Evolutionary conservation across 768 basidiomycete genomes (phyloP).

Genomic region (Rhizopogon rudus): DNA sequence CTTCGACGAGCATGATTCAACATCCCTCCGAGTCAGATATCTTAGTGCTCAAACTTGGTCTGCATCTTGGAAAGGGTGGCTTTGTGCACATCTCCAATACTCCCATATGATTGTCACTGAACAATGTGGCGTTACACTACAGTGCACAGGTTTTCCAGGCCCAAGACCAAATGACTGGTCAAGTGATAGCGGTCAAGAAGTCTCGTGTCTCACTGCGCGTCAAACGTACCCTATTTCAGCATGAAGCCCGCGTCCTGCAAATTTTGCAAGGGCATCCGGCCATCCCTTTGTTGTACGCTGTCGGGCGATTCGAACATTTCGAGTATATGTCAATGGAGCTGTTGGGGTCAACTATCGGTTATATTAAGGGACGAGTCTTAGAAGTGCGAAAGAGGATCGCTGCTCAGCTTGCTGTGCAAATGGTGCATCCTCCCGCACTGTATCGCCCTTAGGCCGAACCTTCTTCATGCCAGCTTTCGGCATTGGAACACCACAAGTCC

Average conservation of each 20-base stretch:
- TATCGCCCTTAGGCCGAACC: not conserved
- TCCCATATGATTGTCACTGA: no score
- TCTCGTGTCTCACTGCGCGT: constrained; percentile 25
- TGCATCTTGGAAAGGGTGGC: no score
- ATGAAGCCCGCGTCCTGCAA: constrained; percentile 25
- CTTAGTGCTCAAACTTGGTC: no score
- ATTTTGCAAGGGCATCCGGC: constrained; percentile 25
- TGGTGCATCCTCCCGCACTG: not conserved
- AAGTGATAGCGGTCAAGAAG: constrained; percentile 26
- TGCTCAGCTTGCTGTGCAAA: not conserved
- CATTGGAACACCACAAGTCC: no score
- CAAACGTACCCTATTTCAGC: constrained; percentile 23
- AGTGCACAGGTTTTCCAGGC: not conserved
- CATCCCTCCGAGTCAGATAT: no score
- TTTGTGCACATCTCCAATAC: no score
- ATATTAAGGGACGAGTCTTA: constrained; percentile 10
- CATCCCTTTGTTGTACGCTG: constrained; percentile 26
- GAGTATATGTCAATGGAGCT: constrained; percentile 25
- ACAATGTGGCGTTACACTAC: not conserved
- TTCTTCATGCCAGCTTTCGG: not conserved
- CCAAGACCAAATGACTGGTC: not conserved
- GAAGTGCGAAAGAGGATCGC: constrained; percentile 18
- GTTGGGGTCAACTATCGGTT: constrained; percentile 5
- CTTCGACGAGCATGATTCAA: no score
- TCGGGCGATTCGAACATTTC: constrained; percentile 27